Conservation (phyloP, 257 asterid genomes). For the Nicotiana paniculata region DNA sequence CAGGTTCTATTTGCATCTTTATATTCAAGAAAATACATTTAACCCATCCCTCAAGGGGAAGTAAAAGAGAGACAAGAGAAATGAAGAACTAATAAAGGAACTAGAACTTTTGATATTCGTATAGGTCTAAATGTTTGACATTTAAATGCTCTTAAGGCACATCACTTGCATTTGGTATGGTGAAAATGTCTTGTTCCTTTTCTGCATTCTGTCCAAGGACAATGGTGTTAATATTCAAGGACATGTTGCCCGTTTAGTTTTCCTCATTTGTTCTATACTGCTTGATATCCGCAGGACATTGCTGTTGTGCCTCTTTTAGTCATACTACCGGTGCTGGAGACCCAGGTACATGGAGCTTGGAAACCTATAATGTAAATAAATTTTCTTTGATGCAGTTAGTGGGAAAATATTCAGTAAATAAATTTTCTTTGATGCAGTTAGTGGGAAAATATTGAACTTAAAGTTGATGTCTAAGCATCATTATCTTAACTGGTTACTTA, state of each 20-base stretch:
- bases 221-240: not conserved
- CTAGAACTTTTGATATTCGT: not conserved
- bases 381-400: not conserved
- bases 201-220: not conserved
- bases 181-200: not conserved
- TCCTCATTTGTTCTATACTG: slow-evolving; percentile 21
- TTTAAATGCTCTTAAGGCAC: not conserved
- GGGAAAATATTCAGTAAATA: not conserved
- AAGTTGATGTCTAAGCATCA: not conserved
- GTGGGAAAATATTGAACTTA: not conserved
- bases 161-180: not conserved
- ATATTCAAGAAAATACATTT: not conserved
- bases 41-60: not conserved
- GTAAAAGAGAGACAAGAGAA: not conserved
- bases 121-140: not conserved
- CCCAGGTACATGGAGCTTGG: slow-evolving; percentile 57
- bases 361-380: slow-evolving; percentile 13
- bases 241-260: not conserved
- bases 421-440: not conserved
- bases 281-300: slow-evolving; percentile 76
- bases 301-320: slow-evolving; percentile 99
- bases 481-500: not conserved
- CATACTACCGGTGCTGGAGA: slow-evolving; percentile 94
- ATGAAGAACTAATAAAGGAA: not conserved
- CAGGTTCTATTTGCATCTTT: slow-evolving; percentile 47